Evolutionary conservation across 257 asterid genomes (phyloP).

Genomic region (Euphrasia confusa): DNA sequence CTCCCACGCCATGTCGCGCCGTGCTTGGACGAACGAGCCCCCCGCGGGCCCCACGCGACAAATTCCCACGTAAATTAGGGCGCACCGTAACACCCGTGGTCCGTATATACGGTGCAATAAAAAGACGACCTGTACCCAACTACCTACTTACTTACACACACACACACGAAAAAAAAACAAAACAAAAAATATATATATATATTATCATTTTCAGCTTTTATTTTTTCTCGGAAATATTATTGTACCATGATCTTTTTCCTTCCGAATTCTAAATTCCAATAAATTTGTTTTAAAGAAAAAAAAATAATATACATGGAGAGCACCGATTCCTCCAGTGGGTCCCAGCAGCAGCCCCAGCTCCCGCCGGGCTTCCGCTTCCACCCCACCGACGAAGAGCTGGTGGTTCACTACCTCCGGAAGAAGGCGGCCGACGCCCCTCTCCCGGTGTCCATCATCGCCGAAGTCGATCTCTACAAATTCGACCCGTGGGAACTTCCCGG

Average conservation of each 20-base stretch:
- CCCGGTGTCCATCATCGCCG: slow-evolving; percentile 56
- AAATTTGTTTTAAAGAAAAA: not conserved
- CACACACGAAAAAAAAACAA: not conserved
- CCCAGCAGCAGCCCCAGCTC: slow-evolving; percentile 51
- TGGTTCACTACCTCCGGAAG: slow-evolving; percentile 58
- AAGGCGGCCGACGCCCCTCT: slow-evolving; percentile 45
- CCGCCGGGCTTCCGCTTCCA: slow-evolving; percentile 64
- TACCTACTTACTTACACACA: not conserved
- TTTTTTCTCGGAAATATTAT: not conserved
- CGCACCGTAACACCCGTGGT: slow-evolving; percentile 15
- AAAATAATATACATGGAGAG: slow-evolving; percentile 36
- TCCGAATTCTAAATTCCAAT: not conserved
- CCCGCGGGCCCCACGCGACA: not conserved
- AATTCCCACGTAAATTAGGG: not conserved
- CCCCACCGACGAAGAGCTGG: slow-evolving; percentile 65
- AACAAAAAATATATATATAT: too few relatives aligned
- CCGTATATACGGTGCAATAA: slow-evolving; percentile 37
- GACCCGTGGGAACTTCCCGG: slow-evolving; percentile 80
- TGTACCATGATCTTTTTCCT: not conserved
- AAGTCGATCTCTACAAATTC: slow-evolving; percentile 71
- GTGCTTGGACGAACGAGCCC: not conserved
- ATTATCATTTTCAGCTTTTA: not conserved
- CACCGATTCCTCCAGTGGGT: slow-evolving; percentile 41
- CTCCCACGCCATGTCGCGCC: not conserved
- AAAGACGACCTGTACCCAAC: slow-evolving; percentile 26